Evolutionary conservation across 495 filamentous ascomycete genomes (phyloP).

Genomic region (Lophiotrema nucula): DNA sequence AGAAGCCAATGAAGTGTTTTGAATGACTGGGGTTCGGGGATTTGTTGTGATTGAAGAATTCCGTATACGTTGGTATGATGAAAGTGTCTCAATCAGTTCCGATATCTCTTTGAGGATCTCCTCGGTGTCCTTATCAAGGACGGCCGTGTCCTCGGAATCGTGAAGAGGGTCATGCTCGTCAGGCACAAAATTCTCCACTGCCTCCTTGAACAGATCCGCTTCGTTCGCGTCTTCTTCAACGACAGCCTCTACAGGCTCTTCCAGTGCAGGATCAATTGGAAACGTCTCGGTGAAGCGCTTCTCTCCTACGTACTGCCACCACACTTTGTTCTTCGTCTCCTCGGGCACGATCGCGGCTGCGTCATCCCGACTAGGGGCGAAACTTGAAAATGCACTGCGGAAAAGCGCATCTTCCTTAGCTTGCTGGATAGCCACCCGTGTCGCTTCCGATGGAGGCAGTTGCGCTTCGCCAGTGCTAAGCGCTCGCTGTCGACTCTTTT

Average conservation of each 20-base stretch:
- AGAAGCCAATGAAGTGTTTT: conserved; percentile 48
- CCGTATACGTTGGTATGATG: conserved; percentile 82
- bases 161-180: conserved; percentile 41
- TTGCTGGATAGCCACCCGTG: conserved; percentile 53
- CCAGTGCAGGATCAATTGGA: conserved; percentile 47
- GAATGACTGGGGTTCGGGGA: conserved; percentile 42
- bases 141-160: conserved; percentile 33
- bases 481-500: conserved; percentile 68
- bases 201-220: conserved; percentile 44
- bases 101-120: conserved; percentile 78
- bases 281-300: conserved; percentile 56
- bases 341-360: conserved; percentile 68
- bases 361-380: conserved; percentile 82
- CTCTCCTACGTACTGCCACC: conserved; percentile 79
- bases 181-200: conserved; percentile 51
- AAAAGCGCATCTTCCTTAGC: conserved; percentile 72
- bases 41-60: conserved; percentile 58
- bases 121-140: conserved; percentile 62
- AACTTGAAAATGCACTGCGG: conserved; percentile 80
- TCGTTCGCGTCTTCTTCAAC: conserved; percentile 42
- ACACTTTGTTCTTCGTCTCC: conserved; percentile 70
- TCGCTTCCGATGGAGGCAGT: conserved; percentile 45
- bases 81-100: conserved; percentile 77
- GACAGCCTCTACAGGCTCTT: conserved; percentile 7
- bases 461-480: conserved; percentile 65